A percentile compares a stretch with the other conserved stretches of the same genome.
Evolutionary conservation across 495 filamentous ascomycete species (phyloP).

Genomic region (Pyrenopolyporus hunteri): DNA sequence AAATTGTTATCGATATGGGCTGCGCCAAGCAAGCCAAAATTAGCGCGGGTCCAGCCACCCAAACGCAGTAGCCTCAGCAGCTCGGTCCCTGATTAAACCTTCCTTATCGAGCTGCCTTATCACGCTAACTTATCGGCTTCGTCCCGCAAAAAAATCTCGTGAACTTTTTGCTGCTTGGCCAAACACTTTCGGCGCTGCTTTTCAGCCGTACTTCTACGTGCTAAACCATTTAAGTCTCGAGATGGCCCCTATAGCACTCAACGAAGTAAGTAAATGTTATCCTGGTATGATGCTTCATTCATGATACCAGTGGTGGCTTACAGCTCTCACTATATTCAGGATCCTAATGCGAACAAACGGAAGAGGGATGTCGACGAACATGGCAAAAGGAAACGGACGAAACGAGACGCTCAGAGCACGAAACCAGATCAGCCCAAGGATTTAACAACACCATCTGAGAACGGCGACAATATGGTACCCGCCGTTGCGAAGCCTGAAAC

Average conservation of each 20-base stretch:
- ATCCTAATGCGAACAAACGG: conserved; percentile 26
- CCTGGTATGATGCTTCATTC: neutral
- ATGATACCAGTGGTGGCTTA: conserved; percentile 5
- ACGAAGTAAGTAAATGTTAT: conserved; percentile 20
- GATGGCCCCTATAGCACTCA: conserved; percentile 26
- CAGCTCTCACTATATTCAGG: neutral
- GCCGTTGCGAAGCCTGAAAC: neutral
- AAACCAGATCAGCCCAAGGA: conserved; percentile 1
- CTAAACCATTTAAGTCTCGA: conserved; percentile 8
- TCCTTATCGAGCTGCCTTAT: conserved; percentile 37
- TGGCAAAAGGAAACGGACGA: conserved; percentile 34
- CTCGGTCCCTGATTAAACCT: too few relatives aligned
- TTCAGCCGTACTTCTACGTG: neutral
- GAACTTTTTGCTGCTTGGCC: conserved; percentile 25
- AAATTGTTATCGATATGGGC: conserved; percentile 18
- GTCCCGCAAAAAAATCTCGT: conserved; percentile 36
- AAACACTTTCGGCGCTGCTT: conserved; percentile 6
- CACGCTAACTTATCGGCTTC: too few relatives aligned
- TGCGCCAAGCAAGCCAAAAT: conserved; percentile 6
- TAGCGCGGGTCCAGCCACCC: neutral
- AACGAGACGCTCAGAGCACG: conserved; percentile 13
- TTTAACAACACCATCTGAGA: neutral
- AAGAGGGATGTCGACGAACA: conserved; percentile 37
- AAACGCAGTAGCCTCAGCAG: neutral
- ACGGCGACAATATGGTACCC: neutral